A percentile compares a stretch with the other conserved stretches of the same genome.
Evolutionary conservation across 2,329 filamentous ascomycete genomes (phyloP).

Genomic region (Aspergillus fumigatus): DNA sequence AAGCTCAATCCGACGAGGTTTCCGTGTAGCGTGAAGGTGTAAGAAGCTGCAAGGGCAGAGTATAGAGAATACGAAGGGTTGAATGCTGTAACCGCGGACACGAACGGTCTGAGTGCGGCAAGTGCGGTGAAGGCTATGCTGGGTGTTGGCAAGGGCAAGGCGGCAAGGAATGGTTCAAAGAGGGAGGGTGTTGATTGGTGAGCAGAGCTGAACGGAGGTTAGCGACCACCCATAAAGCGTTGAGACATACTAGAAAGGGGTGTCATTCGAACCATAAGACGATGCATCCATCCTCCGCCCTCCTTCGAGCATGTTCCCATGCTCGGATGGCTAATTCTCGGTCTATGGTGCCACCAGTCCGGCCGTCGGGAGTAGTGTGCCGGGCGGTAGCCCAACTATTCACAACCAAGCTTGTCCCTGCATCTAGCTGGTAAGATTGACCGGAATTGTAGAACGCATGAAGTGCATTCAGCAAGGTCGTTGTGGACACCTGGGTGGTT

Average conservation of each 20-base stretch:
- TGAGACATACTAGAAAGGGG: neutral
- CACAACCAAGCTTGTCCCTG: conserved; percentile 84
- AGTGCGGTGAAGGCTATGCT: conserved; percentile 71
- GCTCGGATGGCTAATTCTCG: conserved; percentile 70
- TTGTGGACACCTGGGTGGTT: conserved; percentile 81
- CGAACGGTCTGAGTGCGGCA: conserved; percentile 77
- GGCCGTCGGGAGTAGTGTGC: conserved; percentile 64
- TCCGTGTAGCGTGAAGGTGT: conserved; percentile 77
- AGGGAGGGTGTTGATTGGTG: conserved; percentile 85
- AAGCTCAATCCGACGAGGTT: conserved; percentile 71
- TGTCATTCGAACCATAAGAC: conserved; percentile 62
- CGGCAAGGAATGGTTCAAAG: conserved; percentile 72
- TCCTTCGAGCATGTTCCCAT: conserved; percentile 92
- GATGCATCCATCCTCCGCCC: conserved; percentile 93
- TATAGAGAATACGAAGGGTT: conserved; percentile 83
- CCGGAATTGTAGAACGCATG: conserved; percentile 83
- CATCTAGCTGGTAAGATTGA: conserved; percentile 80
- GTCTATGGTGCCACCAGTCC: conserved; percentile 74
- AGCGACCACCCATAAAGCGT: conserved; percentile 14
- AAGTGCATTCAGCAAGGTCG: conserved; percentile 83
- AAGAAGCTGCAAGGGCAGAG: conserved; percentile 71
- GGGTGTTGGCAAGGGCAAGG: conserved; percentile 75
- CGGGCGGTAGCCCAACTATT: conserved; percentile 91
- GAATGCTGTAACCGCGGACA: conserved; percentile 79
- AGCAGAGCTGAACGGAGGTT: conserved; percentile 59